Evolutionary conservation across 257 asterid species (phyloP).

Genomic region (Nicotiana undulata): DNA sequence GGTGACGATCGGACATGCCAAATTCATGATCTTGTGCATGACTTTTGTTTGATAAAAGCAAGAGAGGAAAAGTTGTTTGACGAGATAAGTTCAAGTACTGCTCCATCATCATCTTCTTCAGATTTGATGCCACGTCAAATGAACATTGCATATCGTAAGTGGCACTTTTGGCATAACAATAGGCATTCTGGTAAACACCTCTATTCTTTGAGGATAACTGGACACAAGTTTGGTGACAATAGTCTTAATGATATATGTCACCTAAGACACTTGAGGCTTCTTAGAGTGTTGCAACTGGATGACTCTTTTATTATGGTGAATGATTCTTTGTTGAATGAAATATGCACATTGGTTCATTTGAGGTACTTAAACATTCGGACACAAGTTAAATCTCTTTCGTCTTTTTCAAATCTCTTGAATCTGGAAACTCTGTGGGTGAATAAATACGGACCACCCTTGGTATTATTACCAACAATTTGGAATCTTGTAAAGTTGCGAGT

Average conservation of each 20-base stretch:
- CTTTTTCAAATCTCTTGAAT: neutral
- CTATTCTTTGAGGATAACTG: neutral
- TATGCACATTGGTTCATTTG: neutral
- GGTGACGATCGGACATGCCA: conserved; percentile 5
- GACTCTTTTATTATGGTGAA: neutral
- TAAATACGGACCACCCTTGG: rapidly evolving
- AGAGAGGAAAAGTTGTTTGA: neutral
- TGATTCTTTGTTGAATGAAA: conserved; percentile 3
- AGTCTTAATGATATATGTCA: neutral
- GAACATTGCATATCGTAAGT: rapidly evolving
- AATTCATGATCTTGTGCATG: conserved; percentile 22
- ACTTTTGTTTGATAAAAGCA: no score
- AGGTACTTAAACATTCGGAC: neutral
- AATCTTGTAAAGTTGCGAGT: neutral
- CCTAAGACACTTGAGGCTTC: conserved; percentile 9
- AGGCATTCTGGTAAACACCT: conserved; percentile 7
- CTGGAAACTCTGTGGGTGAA: neutral
- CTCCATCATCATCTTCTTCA: neutral
- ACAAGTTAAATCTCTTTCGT: neutral
- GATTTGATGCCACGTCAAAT: neutral
- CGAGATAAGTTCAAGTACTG: neutral
- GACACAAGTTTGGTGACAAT: neutral
- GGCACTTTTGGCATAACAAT: neutral
- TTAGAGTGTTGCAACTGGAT: conserved; percentile 11
- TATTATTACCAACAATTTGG: neutral